A percentile compares a stretch with the other conserved stretches of the same genome.
phyloP scores from a whole-genome alignment of 768 basidiomycete species.

The Mrakia blollopis region DNA sequence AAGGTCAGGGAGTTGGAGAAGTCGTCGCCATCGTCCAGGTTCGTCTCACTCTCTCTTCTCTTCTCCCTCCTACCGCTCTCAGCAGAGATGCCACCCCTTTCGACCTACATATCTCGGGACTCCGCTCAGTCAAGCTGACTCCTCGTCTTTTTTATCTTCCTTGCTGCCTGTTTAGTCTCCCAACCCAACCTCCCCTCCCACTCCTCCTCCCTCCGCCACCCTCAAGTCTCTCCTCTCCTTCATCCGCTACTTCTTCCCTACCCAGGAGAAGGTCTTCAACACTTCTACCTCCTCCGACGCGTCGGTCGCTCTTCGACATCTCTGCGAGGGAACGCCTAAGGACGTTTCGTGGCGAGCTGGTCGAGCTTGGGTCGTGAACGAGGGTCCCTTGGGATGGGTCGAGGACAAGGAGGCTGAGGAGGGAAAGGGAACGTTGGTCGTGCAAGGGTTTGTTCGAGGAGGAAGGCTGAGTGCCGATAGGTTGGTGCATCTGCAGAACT shows the following conservation, averaged over 20 bases:
- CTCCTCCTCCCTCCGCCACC: slow-evolving; percentile 49
- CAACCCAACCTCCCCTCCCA: slow-evolving; percentile 18
- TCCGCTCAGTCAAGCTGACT: too few species aligned
- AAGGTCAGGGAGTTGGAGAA: slow-evolving; percentile 84
- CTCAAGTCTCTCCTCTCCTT: slow-evolving; percentile 89
- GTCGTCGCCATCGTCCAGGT: slow-evolving; percentile 69
- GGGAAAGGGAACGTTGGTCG: slow-evolving; percentile 59
- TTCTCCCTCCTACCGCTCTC: too few species aligned
- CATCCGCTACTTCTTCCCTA: slow-evolving; percentile 88
- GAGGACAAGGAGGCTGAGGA: slow-evolving; percentile 35
- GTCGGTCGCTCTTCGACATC: slow-evolving; percentile 63
- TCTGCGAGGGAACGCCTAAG: slow-evolving; percentile 78
- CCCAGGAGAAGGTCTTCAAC: slow-evolving; percentile 62
- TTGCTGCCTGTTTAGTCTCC: slow-evolving; percentile 24
- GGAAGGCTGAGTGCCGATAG: slow-evolving; percentile 69
- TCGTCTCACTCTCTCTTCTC: slow-evolving; percentile 35
- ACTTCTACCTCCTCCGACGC: slow-evolving; percentile 53
- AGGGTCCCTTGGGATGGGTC: slow-evolving; percentile 40
- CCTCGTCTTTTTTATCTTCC: not conserved
- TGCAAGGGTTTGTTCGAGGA: slow-evolving; percentile 85
- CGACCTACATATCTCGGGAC: too few species aligned
- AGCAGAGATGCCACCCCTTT: too few species aligned
- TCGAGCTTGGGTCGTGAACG: slow-evolving; percentile 68
- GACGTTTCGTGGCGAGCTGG: slow-evolving; percentile 79
- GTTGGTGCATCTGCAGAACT: slow-evolving; percentile 77